Evolutionary conservation across 768 basidiomycete species (phyloP).

Genomic region (Termitomyces sp.): DNA sequence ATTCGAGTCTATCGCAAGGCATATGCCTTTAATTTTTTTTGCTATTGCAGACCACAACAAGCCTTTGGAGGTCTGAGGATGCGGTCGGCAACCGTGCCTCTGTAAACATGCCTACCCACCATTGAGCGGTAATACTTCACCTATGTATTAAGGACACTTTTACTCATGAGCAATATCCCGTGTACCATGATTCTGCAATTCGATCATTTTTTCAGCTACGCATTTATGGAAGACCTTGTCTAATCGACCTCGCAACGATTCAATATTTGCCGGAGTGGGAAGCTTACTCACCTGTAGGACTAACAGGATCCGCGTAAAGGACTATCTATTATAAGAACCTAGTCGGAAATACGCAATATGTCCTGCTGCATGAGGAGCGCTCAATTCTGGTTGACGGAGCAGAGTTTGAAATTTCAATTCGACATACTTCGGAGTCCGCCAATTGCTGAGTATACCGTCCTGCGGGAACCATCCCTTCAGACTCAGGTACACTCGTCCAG

Average conservation of each 20-base stretch:
- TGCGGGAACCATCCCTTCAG: too few relatives aligned
- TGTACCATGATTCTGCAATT: neutral
- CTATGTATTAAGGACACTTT: neutral
- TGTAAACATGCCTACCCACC: conserved; percentile 81
- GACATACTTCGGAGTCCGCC: too few relatives aligned
- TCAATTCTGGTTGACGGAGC: too few relatives aligned
- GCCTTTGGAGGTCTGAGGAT: conserved; percentile 88
- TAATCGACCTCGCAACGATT: conserved; percentile 44
- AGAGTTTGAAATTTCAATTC: too few relatives aligned
- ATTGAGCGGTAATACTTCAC: conserved; percentile 27
- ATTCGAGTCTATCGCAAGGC: neutral
- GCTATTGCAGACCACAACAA: conserved; percentile 70
- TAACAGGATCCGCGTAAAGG: too few relatives aligned
- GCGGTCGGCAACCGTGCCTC: conserved; percentile 75
- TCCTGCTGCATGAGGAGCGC: too few relatives aligned
- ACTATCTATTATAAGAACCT: too few relatives aligned
- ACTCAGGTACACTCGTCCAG: too few relatives aligned
- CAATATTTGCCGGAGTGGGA: conserved; percentile 5
- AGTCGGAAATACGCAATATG: too few relatives aligned
- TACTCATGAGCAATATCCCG: neutral
- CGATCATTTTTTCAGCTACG: conserved; percentile 28
- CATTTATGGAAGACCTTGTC: conserved; percentile 79
- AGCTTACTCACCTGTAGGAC: too few relatives aligned
- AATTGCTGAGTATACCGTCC: too few relatives aligned
- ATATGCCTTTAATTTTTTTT: conserved; percentile 1